Evolutionary conservation across 2,329 filamentous ascomycete species (phyloP).

Genomic region (Penicillium sumatraense): DNA sequence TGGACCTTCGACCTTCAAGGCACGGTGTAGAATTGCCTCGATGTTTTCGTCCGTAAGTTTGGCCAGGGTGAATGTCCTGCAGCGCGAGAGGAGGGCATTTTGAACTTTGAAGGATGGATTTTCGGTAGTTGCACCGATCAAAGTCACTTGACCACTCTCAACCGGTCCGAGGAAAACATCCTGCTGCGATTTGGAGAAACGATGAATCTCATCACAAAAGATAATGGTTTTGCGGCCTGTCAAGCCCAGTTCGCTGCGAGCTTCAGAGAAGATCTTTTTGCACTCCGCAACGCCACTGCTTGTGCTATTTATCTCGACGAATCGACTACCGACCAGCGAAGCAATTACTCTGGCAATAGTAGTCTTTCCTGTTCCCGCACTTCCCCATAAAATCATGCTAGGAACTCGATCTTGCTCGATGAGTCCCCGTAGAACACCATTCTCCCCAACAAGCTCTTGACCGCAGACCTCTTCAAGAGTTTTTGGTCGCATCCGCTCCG

Average conservation of each 20-base stretch:
- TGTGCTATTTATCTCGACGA: constrained; percentile 95
- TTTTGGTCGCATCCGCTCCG: constrained; percentile 88
- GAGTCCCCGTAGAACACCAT: constrained; percentile 82
- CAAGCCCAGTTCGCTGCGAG: constrained; percentile 75
- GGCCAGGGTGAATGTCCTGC: constrained; percentile 84
- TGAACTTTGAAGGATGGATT: constrained; percentile 96
- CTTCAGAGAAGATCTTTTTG: constrained; percentile 89
- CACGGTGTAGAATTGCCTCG: constrained; percentile 73
- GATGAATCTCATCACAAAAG: constrained; percentile 96
- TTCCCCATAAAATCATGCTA: constrained; percentile 86
- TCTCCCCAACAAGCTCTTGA: constrained; percentile 84
- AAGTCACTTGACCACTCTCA: constrained; percentile 84
- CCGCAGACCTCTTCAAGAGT: constrained; percentile 86
- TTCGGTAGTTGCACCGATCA: constrained; percentile 95
- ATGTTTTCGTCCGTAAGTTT: constrained; percentile 76
- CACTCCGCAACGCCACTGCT: constrained; percentile 85
- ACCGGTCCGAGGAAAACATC: constrained; percentile 94
- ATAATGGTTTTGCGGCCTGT: constrained; percentile 92
- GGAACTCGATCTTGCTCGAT: constrained; percentile 86
- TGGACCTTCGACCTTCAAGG: constrained; percentile 66
- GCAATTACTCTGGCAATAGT: constrained; percentile 91
- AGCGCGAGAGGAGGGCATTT: constrained; percentile 82
- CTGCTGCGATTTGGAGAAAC: constrained; percentile 90
- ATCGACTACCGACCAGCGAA: constrained; percentile 77
- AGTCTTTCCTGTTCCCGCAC: constrained; percentile 55